A percentile compares a stretch with the other conserved stretches of the same genome.
Conservation (phyloP, 2,329 filamentous ascomycete genomes). For the Penicillium sp. region DNA sequence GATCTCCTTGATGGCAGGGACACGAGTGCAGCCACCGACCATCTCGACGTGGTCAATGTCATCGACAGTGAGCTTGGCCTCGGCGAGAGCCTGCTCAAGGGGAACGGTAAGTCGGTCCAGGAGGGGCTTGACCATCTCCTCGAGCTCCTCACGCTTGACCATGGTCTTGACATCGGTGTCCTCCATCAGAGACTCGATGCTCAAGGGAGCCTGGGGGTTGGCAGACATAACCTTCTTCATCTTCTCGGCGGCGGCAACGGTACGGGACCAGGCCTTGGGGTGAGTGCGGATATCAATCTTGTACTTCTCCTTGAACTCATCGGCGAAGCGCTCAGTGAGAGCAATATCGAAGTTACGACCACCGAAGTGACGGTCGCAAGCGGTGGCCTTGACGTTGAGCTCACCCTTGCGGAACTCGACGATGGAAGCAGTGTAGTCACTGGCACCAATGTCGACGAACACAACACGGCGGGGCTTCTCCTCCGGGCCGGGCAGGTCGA, state of each 20-base stretch:
- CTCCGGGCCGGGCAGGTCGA: constrained; percentile 82
- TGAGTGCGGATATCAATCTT: constrained; percentile 94
- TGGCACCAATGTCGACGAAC: constrained; percentile 95
- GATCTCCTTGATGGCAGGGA: constrained; percentile 86
- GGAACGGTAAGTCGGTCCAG: constrained; percentile 71
- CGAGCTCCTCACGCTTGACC: constrained; percentile 91
- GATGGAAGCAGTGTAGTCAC: constrained; percentile 90
- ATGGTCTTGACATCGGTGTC: constrained; percentile 87
- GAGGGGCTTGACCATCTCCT: constrained; percentile 83
- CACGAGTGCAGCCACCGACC: constrained; percentile 90
- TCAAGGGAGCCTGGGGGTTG: constrained; percentile 87
- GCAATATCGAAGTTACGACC: constrained; percentile 96
- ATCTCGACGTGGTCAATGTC: constrained; percentile 94
- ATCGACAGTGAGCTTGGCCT: constrained; percentile 84
- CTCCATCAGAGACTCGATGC: constrained; percentile 98
- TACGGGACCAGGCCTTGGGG: constrained; percentile 83
- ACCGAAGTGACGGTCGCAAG: constrained; percentile 94
- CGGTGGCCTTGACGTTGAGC: constrained; percentile 86
- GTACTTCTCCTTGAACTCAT: constrained; percentile 96
- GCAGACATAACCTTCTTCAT: constrained; percentile 97
- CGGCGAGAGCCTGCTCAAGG: constrained; percentile 88
- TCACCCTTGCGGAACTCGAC: constrained; percentile 98
- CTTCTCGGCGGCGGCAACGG: constrained; percentile 88
- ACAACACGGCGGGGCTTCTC: constrained; percentile 89
- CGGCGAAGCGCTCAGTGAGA: constrained; percentile 88